Percentiles rank a stretch among this genome's conserved stretches.
Evolutionary conservation across 768 basidiomycete species (phyloP).

Genomic region (Lactarius sp.): DNA sequence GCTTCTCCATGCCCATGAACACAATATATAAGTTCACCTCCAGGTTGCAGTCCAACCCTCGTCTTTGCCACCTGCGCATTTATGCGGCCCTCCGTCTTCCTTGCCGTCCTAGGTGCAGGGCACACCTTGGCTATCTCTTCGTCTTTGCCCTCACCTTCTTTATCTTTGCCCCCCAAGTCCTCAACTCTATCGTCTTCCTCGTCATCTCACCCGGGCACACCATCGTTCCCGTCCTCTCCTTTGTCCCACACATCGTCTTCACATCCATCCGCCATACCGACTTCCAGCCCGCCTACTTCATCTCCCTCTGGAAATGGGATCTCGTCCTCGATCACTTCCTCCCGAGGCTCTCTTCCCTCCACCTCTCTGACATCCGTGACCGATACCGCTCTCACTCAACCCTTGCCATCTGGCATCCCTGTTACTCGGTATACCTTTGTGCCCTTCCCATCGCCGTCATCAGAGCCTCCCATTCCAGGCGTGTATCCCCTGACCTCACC

Average conservation of each 20-base stretch:
- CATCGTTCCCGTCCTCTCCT: neutral
- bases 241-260: slow-evolving; percentile 7
- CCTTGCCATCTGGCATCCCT: slow-evolving; percentile 13
- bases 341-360: neutral
- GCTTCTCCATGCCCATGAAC: neutral
- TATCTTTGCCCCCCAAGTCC: neutral
- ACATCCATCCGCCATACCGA: neutral
- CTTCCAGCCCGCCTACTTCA: neutral
- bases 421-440: slow-evolving; percentile 13
- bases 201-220: neutral
- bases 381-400: slow-evolving; percentile 1
- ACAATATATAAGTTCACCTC: neutral
- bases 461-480: slow-evolving; percentile 47
- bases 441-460: slow-evolving; percentile 32
- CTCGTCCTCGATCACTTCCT: slow-evolving; percentile 10
- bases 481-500: slow-evolving; percentile 55
- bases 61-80: neutral
- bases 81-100: neutral
- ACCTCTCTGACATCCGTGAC: neutral
- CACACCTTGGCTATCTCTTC: slow-evolving; percentile 3
- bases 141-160: neutral
- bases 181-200: neutral
- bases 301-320: slow-evolving; percentile 7
- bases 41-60: too few species aligned
- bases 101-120: slow-evolving; percentile 9